These are phyloP conservation scores for Toxicodendron radicans DNA, from an alignment of 345 rosid species.

Conservation along the genomic window DNA sequence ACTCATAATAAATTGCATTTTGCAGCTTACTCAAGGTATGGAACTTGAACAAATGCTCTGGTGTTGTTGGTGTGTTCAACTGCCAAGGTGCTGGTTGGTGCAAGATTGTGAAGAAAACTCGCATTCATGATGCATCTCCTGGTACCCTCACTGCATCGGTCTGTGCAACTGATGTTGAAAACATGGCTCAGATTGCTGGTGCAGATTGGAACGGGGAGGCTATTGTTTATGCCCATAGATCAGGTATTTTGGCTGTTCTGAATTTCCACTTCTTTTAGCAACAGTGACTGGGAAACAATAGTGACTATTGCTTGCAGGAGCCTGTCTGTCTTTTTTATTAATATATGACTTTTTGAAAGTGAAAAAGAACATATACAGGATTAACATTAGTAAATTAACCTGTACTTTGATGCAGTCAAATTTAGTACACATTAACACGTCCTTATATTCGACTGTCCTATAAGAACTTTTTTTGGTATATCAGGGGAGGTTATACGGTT, in stretches of 20 bases:
- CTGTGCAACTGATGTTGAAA: constrained; percentile 75
- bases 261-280: background rate
- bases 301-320: background rate
- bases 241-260: constrained; percentile 50
- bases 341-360: background rate
- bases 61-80: constrained; percentile 91
- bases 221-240: constrained; percentile 62
- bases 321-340: background rate
- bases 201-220: constrained; percentile 78
- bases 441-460: background rate
- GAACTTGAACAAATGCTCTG: constrained; percentile 82
- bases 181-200: constrained; percentile 65
- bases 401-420: background rate
- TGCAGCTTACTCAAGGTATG: constrained; percentile 87
- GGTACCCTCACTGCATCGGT: constrained; percentile 71
- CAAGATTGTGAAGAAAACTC: constrained; percentile 71
- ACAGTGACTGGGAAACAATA: background rate
- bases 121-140: constrained; percentile 81
- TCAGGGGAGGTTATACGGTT: constrained; percentile 76
- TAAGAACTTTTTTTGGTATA: background rate
- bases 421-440: background rate
- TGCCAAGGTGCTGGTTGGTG: constrained; percentile 99
- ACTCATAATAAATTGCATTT: background rate
- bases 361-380: background rate
- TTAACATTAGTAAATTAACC: background rate